Conservation (phyloP, 2,329 filamentous ascomycete genomes). For the Acarospora socialis region DNA sequence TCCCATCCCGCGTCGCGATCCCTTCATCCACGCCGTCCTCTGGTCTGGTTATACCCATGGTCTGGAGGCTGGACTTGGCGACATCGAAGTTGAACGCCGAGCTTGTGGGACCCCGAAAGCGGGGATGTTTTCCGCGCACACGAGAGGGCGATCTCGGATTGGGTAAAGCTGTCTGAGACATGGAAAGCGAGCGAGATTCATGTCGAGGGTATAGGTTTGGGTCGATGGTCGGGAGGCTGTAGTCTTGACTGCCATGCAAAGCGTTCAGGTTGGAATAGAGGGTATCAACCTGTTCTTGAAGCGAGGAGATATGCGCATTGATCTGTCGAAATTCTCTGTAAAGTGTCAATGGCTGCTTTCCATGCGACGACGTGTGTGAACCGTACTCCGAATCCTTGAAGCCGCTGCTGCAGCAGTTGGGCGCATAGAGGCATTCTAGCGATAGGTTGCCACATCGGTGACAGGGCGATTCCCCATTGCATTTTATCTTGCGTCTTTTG, state of each 20-base stretch:
- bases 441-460: slow-evolving; percentile 50
- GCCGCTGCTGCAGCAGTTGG: slow-evolving; percentile 56
- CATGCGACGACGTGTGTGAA: background rate
- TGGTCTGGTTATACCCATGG: slow-evolving; percentile 66
- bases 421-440: slow-evolving; percentile 49
- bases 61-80: slow-evolving; percentile 72
- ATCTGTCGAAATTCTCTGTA: slow-evolving; percentile 65
- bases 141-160: slow-evolving; percentile 30
- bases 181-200: slow-evolving; percentile 24
- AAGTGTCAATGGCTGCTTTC: background rate
- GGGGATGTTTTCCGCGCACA: slow-evolving; percentile 41
- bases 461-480: slow-evolving; percentile 51
- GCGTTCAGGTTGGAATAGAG: slow-evolving; percentile 59
- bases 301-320: slow-evolving; percentile 53
- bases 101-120: slow-evolving; percentile 75
- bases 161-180: slow-evolving; percentile 20
- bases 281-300: slow-evolving; percentile 74
- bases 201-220: slow-evolving; percentile 22
- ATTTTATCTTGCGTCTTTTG: slow-evolving; percentile 54
- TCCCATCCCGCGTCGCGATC: slow-evolving; percentile 36
- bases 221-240: slow-evolving; percentile 11
- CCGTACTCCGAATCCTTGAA: slow-evolving; percentile 74
- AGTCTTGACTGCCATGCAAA: slow-evolving; percentile 38
- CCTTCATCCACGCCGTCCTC: slow-evolving; percentile 50
- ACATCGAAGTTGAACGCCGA: slow-evolving; percentile 74